Evolutionary conservation across 306 rosid species (phyloP).

Genomic region (Gleditsia sinensis): DNA sequence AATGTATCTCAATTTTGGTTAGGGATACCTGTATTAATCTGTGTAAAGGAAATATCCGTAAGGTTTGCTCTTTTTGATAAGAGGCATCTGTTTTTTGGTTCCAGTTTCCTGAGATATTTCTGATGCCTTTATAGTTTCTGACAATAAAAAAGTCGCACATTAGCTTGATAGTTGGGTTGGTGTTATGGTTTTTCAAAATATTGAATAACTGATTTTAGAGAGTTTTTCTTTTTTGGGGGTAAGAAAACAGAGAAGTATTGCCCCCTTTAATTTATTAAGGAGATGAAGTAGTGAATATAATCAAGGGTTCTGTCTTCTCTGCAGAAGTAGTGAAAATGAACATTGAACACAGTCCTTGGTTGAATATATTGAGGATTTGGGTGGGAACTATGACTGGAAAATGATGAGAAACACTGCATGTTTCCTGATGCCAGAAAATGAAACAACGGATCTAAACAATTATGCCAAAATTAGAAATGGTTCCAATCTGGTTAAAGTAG

Average conservation of each 20-base stretch:
- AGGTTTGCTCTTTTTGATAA: conserved; percentile 17
- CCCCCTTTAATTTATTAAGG: background rate
- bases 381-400: background rate
- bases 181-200: background rate
- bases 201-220: background rate
- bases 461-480: background rate
- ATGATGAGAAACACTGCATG: background rate
- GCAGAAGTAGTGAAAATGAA: background rate
- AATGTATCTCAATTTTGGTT: conserved; percentile 12
- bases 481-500: conserved; percentile 4
- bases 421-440: background rate
- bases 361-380: background rate
- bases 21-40: background rate
- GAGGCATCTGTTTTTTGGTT: background rate
- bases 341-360: background rate
- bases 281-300: background rate
- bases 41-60: background rate
- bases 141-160: background rate
- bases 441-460: background rate
- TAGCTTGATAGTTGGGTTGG: background rate
- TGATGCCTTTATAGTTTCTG: background rate
- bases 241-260: background rate
- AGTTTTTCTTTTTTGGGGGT: background rate
- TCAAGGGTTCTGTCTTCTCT: too few species aligned
- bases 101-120: background rate